Evolutionary conservation across 495 filamentous ascomycete species (phyloP), one percentile per base, ranked within the genome.

Genomic region (Xylaria flabelliformis): DNA sequence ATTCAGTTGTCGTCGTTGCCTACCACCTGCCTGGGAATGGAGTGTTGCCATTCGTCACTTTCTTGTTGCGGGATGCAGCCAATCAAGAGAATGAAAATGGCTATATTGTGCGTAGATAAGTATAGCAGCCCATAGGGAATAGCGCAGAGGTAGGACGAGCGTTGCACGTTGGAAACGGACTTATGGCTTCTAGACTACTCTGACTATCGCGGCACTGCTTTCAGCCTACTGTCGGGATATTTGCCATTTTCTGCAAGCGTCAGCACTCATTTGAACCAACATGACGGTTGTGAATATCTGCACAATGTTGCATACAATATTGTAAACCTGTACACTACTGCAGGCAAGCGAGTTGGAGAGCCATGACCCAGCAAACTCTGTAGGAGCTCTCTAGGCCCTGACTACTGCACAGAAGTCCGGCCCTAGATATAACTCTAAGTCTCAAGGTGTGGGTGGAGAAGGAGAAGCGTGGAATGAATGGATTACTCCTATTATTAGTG

Each of bases 281-380:
- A 62, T 48, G 67, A 69, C 67, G 67, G 41, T 17, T 69, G 67
- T 61, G 55, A 69, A 69, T 48, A 34, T 8, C 36, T 69, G 67
- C 24, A 69, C 53, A n/a, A 61, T 62, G 55, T 24, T 62, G 67
- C 67, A 69, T 69, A 62, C 67, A 62, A 62, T 42, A 19, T 29
- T 67, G 62, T 50, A 53, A 26, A 21, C 58, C 12, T 34, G 55
- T 39, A 21, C 58, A 9, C 32, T 36, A 6, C 15, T 36, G 15
- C 24, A 61, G 1, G 58, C 32, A 6, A 21, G 32, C 48, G 64
- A 51, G 64, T 59, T 69, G 66, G 66, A 69, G 66, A 69, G 39
- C 48, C 24, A n/a, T 48, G 42, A 34, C 42, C 42, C 39, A 21
- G 21, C 21, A 39, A 64, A n/a, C 6, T 39, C 32, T 19, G 13